A percentile compares a stretch with the other conserved stretches of the same genome.
phyloP scores from a whole-genome alignment of 805 yeast species.

The Diddensiella transvaalensis region DNA sequence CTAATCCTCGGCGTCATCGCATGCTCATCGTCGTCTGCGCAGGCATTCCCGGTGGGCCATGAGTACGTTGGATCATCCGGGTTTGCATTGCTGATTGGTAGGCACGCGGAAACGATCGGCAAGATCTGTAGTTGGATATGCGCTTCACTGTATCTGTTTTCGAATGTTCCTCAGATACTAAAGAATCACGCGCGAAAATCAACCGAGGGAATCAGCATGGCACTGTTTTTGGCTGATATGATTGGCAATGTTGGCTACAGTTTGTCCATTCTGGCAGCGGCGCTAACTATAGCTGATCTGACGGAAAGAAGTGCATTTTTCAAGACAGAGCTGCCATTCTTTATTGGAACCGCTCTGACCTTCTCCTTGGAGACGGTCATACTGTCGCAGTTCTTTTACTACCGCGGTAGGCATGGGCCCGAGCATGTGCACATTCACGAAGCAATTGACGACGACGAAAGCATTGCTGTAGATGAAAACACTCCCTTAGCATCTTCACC shows the following conservation, averaged over 20 bases:
- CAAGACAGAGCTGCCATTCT: conserved; percentile 30
- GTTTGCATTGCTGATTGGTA: neutral
- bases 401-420: neutral
- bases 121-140: conserved; percentile 17
- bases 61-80: neutral
- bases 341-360: conserved; percentile 27
- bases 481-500: neutral
- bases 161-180: conserved; percentile 40
- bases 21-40: conserved; percentile 8
- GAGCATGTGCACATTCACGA: neutral
- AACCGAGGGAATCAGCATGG: conserved; percentile 38
- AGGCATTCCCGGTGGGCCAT: neutral
- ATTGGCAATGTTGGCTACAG: conserved; percentile 28
- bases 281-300: conserved; percentile 16
- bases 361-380: conserved; percentile 26
- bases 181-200: conserved; percentile 37
- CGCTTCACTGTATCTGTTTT: conserved; percentile 26
- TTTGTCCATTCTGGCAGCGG: conserved; percentile 29
- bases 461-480: neutral
- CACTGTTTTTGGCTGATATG: conserved; percentile 30
- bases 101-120: conserved; percentile 13
- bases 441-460: neutral
- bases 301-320: conserved; percentile 24
- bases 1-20: conserved; percentile 11
- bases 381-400: conserved; percentile 25